Percentiles rank a stretch among this genome's conserved stretches.
These are phyloP conservation scores for Jasminum sambac DNA, from an alignment of 257 asterid genomes.

Conservation along the genomic window DNA sequence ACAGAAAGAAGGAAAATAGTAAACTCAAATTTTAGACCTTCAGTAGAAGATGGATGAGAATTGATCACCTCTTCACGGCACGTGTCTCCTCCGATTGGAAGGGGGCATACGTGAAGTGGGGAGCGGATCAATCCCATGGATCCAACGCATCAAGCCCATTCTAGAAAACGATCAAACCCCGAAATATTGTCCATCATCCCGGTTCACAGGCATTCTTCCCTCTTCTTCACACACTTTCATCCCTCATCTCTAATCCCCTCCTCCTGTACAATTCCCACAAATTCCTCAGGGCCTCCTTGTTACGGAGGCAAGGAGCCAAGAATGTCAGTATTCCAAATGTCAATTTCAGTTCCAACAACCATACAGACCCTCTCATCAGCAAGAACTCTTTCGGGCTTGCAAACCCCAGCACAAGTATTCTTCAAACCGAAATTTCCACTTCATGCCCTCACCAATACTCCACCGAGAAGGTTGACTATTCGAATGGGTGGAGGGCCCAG, in stretches of 20 bases:
- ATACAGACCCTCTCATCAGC: conserved; percentile 45
- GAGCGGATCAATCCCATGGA: too few relatives aligned
- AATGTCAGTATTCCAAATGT: conserved; percentile 41
- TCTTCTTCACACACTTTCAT: neutral
- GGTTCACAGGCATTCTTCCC: too few relatives aligned
- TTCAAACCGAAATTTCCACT: conserved; percentile 41
- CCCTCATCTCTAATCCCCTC: neutral
- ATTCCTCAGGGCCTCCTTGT: neutral
- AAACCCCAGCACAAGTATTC: conserved; percentile 25
- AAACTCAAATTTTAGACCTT: too few relatives aligned
- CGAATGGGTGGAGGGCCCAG: conserved; percentile 99
- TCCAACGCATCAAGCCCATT: too few relatives aligned
- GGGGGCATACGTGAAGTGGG: too few relatives aligned
- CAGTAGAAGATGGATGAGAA: too few relatives aligned
- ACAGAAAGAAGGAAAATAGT: too few relatives aligned
- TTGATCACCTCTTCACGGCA: too few relatives aligned
- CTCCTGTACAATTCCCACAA: neutral
- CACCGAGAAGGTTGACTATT: conserved; percentile 45
- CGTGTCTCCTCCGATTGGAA: too few relatives aligned
- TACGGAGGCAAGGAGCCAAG: neutral
- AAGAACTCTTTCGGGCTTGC: conserved; percentile 33
- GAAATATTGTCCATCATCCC: too few relatives aligned
- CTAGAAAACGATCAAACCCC: too few relatives aligned
- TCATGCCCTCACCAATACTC: conserved; percentile 40
- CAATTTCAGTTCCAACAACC: conserved; percentile 38